Evolutionary conservation across 768 basidiomycete genomes (phyloP), one percentile per base, ranked within the genome.

Genomic region (Dentipellis fragilis): DNA sequence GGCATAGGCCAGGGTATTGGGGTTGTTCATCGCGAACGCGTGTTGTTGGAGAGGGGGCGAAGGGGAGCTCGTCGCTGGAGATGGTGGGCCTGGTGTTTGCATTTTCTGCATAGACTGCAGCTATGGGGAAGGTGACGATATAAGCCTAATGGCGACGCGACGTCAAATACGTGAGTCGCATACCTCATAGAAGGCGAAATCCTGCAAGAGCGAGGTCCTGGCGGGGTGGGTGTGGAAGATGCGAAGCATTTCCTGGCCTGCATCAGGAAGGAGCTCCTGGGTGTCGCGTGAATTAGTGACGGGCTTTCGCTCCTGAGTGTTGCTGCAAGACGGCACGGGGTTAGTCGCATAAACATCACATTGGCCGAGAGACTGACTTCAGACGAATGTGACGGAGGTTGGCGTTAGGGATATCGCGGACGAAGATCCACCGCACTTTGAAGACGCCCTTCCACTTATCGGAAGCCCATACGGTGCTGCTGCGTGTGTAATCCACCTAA

Each of bases 401-500:
- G 60, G 89, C 81, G 64, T 94, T 94, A 22, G 92, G 93, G 51
- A 93, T 93, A 66, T 97, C 95, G 56, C 93, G 85, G 55, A 99
- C 93, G 67, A 93, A 98, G 59, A 98, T 85, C 96, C 96, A 98
- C 55, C 87, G 81, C 22, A 99, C 92, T 72, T 94, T 95, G 77
- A 99, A 96, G 52, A 98, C 92, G 21, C 96, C 96, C 70, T 99
- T 98, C 96, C 96, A 99, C 68, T 99, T 99, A 71, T 98, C 94
- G 36, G 94, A 94, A 1, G 94, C 94, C 96, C 96, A 99, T 17
- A 99, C 96, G 1, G 88, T 97, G 59, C 90, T 93, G 67, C 91
- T 93, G 57, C 87, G 80, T 5, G 89, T 87, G 68, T 98, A 94
- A 68, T 98, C 95, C 38, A 98, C 89, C 79, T 85, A 56, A 46